These are phyloP conservation scores for Agaricus subrufescens DNA, from an alignment of 768 basidiomycete genomes.

Conservation along the genomic window DNA sequence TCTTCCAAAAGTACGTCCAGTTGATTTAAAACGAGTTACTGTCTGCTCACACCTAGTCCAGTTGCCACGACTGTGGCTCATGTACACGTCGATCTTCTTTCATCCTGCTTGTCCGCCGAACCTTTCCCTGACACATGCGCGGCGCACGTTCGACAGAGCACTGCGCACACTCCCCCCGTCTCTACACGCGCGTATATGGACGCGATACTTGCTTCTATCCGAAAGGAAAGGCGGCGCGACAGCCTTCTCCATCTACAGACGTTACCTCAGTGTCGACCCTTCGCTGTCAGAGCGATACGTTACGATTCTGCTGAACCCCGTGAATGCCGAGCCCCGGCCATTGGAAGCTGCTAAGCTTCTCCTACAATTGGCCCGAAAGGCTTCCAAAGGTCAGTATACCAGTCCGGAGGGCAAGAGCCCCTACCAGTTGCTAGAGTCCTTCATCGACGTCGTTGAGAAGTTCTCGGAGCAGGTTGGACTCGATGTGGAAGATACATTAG, in stretches of 20 bases:
- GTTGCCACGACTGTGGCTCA: constrained; percentile 92
- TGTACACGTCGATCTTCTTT: constrained; percentile 86
- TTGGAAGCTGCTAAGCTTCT: constrained; percentile 93
- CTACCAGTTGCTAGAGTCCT: constrained; percentile 90
- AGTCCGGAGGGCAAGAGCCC: constrained; percentile 94
- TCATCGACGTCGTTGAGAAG: constrained; percentile 86
- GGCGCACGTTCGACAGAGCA: constrained; percentile 91
- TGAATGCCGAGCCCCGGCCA: constrained; percentile 58
- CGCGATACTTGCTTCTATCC: constrained; percentile 89
- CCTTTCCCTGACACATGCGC: constrained; percentile 85
- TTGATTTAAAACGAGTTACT: constrained; percentile 1
- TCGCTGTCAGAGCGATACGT: constrained; percentile 78
- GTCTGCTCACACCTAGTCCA: constrained; percentile 25
- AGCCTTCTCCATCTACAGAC: constrained; percentile 77
- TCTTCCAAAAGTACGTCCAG: constrained; percentile 72
- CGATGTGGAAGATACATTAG: constrained; percentile 69
- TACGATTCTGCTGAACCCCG: constrained; percentile 58
- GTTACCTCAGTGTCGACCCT: constrained; percentile 82
- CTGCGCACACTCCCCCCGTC: constrained; percentile 91
- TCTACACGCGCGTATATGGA: constrained; percentile 89
- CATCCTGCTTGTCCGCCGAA: constrained; percentile 86
- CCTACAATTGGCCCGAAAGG: constrained; percentile 78
- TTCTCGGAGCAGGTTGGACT: constrained; percentile 92
- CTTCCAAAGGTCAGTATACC: constrained; percentile 74
- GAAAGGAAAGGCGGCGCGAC: constrained; percentile 78